phyloP scores from a whole-genome alignment of 495 filamentous ascomycete species.

The Neurospora cerealis region DNA sequence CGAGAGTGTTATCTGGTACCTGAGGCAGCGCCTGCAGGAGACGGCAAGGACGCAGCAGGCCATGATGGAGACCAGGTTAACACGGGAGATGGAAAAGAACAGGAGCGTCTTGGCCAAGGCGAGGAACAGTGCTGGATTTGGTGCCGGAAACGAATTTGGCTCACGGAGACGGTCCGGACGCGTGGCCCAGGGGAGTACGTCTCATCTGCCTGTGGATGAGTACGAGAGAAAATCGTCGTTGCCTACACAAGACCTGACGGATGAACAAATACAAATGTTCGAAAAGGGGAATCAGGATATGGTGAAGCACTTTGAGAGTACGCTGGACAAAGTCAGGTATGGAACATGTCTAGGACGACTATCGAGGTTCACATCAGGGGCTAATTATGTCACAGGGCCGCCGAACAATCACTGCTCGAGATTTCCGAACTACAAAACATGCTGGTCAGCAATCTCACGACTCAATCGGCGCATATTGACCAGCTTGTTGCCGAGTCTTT shows the following conservation, averaged over 20 bases:
- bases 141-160: not conserved
- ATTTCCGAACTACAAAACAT: constrained; percentile 88
- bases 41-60: constrained; percentile 65
- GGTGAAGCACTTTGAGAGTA: constrained; percentile 84
- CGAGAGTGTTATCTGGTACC: constrained; percentile 74
- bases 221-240: constrained; percentile 15
- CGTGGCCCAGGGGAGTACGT: not conserved
- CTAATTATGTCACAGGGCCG: constrained; percentile 46
- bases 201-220: constrained; percentile 29
- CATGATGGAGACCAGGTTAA: constrained; percentile 86
- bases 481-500: constrained; percentile 80
- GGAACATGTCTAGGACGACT: constrained; percentile 9
- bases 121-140: constrained; percentile 12
- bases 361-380: not conserved
- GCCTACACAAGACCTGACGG: constrained; percentile 54
- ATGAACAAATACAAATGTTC: constrained; percentile 85
- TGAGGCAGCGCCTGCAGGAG: constrained; percentile 63
- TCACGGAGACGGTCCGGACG: not conserved
- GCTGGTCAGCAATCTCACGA: constrained; percentile 71
- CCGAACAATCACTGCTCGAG: constrained; percentile 83
- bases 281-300: constrained; percentile 88
- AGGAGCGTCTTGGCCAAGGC: constrained; percentile 75
- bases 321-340: constrained; percentile 84
- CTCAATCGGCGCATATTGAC: constrained; percentile 77
- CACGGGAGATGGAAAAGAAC: constrained; percentile 77